Evolutionary conservation across 148 eudicot genomes (phyloP), one percentile per base, ranked within the genome.

Genomic region (Diospyros lotus): DNA sequence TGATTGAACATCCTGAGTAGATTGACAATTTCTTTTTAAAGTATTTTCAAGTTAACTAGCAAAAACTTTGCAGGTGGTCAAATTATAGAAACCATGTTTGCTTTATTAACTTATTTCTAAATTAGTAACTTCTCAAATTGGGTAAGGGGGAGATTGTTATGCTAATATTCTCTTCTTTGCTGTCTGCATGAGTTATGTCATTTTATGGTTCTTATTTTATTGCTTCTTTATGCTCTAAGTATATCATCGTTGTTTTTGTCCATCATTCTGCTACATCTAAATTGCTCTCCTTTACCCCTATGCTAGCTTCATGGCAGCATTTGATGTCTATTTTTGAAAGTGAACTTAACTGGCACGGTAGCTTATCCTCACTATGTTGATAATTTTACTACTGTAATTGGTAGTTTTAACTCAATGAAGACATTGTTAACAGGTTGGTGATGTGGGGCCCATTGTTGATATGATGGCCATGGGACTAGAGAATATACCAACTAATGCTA

Each of bases 391-490:
- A 66, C 17, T 9, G n/a, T 44, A 43, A 43, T 66, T 45, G 52
- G 52, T 44, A 14, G 8, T 48, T 45, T 40, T 61, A 61, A 73
- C 68, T 8, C 39, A 6, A 0, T 50, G 17, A 13, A 12, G 10
- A 52, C 54, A 65, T 14, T 11, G 9, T 81, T 59, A 43, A 72
- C 84, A 93, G 98, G 87, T 90, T 85, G 98, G 92, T 14, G 96
- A 93, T 82, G 78, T 78, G 10, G 98, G 98, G 50, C 93, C 96
- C 61, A 84, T 93, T 78, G 90, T 93, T 76, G 98, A 93, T 82
- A 71, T 86, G 93, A 90, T 93, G 93, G 93, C 93, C 18, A 88
- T 82, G 81, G 89, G 80, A 79, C 86, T 93, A 55, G 98, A 93
- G 83, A 89, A 86, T 79, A 72, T 90, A 77, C 87, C 90, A 61